A percentile compares a stretch with the other conserved stretches of the same genome.
Evolutionary conservation across 1,139 yeast species (phyloP).

Genomic region (Candida glucosophila): DNA sequence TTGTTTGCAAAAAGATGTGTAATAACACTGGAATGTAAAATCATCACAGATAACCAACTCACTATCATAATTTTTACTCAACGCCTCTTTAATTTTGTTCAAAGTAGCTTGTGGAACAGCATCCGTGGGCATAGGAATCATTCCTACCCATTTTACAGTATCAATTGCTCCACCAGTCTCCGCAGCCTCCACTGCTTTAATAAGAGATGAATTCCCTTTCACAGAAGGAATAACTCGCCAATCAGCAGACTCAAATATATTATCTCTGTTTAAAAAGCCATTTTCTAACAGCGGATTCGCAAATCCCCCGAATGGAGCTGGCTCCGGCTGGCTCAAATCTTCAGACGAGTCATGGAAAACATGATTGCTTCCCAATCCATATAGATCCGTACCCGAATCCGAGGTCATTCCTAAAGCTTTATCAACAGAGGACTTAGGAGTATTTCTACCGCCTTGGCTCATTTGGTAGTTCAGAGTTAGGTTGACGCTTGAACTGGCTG

Average conservation of each 20-base stretch:
- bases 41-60: slow-evolving; percentile 71
- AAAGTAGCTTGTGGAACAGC: slow-evolving; percentile 53
- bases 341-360: slow-evolving; percentile 22
- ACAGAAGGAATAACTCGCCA: slow-evolving; percentile 64
- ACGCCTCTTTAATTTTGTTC: slow-evolving; percentile 34
- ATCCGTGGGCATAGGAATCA: slow-evolving; percentile 87
- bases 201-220: slow-evolving; percentile 85
- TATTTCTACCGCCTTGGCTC: no score
- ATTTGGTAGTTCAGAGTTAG: no score
- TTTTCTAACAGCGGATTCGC: slow-evolving; percentile 46
- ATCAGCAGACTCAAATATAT: slow-evolving; percentile 62
- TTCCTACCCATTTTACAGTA: slow-evolving; percentile 72
- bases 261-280: slow-evolving; percentile 34
- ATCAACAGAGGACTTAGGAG: not conserved
- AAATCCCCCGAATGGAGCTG: slow-evolving; percentile 75
- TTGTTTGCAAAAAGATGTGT: slow-evolving; percentile 83
- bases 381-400: not conserved
- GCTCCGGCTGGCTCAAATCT: slow-evolving; percentile 18
- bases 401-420: no score
- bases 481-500: slow-evolving; percentile 8
- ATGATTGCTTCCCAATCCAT: slow-evolving; percentile 1
- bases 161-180: slow-evolving; percentile 37
- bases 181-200: slow-evolving; percentile 74
- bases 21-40: slow-evolving; percentile 78
- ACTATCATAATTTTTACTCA: slow-evolving; percentile 43